phyloP scores from a whole-genome alignment of 768 basidiomycete genomes.

The Tricholoma saponaceum region DNA sequence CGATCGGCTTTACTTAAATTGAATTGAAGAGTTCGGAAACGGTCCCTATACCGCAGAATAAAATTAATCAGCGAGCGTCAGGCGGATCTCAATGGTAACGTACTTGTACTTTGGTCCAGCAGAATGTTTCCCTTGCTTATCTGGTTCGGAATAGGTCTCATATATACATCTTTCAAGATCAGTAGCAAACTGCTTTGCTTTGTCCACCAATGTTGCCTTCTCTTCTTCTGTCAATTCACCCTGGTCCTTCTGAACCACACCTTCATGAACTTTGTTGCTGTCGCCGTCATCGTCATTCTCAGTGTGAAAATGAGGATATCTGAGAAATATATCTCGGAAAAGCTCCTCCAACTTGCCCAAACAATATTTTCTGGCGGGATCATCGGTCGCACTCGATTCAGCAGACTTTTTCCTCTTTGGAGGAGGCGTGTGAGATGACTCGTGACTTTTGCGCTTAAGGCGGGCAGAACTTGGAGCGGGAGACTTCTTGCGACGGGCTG shows the following conservation, averaged over 20 bases:
- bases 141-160: conserved; percentile 72
- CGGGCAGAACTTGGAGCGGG: conserved; percentile 24
- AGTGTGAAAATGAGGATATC: conserved; percentile 55
- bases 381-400: conserved; percentile 44
- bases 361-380: conserved; percentile 78
- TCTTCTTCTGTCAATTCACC: conserved; percentile 61
- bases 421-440: conserved; percentile 33
- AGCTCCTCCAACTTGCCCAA: conserved; percentile 70
- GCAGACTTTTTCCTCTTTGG: conserved; percentile 46
- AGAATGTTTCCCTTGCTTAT: conserved; percentile 59
- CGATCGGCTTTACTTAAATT: conserved; percentile 83
- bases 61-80: conserved; percentile 9
- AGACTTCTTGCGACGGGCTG: conserved; percentile 25
- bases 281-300: conserved; percentile 24
- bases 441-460: conserved; percentile 54
- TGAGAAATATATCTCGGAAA: conserved; percentile 64
- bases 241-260: conserved; percentile 36
- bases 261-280: conserved; percentile 9
- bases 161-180: conserved; percentile 76
- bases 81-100: conserved; percentile 11
- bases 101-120: conserved; percentile 83
- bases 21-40: conserved; percentile 86
- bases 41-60: conserved; percentile 51
- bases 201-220: conserved; percentile 47
- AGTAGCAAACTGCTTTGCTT: conserved; percentile 59